Evolutionary conservation across 805 yeast species (phyloP), one percentile per base, ranked within the genome.

Genomic region (Torulaspora indica): DNA sequence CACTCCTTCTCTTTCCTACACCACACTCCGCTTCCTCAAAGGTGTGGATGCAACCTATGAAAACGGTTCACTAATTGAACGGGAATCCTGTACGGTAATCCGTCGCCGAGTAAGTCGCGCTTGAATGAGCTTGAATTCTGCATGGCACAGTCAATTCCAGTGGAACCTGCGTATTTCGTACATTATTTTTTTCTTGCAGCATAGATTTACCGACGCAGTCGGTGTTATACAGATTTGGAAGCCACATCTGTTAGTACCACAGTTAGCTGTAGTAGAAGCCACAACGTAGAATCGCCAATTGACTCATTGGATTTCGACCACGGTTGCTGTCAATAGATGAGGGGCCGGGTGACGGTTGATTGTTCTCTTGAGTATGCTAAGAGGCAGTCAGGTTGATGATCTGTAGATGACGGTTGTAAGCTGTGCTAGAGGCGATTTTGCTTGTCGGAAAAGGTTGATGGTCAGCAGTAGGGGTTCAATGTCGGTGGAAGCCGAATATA

Each of bases 401-500:
- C n/a, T 3, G 14, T 30, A 15, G n/a, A 8, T 25, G n/a, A 25
- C 7, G 10, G 28, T 12, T 25, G 28, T 5, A 8, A 3, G n/a
- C 7, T 25, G 28, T 3, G n/a, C 7, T 12, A 25, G n/a, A 4
- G 5, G 22, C 5, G 22, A n/a, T n/a, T n/a, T n/a, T n/a, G n/a
- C n/a, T n/a, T n/a, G n/a, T n/a, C n/a, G 10, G 7, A 25, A 3
- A 8, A 15, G 17, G 3, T 23, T 14, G 4, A 14, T 38, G 15
- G 42, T 8, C 15, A 8, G 13, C 7, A 17, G 18, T 10, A 45
- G 33, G 25, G 42, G 35, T 32, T 29, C 41, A 25, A 45, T 40
- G 8, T 27, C 46, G 18, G 35, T 37, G 28, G 51, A 47, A 25
- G 40, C 45, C 4, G 51, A 47, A 18, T 44, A 42, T 15, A 38